A percentile compares a stretch with the other conserved stretches of the same genome.
Evolutionary conservation across 495 filamentous ascomycete species (phyloP).

Genomic region (Monascus purpureus): DNA sequence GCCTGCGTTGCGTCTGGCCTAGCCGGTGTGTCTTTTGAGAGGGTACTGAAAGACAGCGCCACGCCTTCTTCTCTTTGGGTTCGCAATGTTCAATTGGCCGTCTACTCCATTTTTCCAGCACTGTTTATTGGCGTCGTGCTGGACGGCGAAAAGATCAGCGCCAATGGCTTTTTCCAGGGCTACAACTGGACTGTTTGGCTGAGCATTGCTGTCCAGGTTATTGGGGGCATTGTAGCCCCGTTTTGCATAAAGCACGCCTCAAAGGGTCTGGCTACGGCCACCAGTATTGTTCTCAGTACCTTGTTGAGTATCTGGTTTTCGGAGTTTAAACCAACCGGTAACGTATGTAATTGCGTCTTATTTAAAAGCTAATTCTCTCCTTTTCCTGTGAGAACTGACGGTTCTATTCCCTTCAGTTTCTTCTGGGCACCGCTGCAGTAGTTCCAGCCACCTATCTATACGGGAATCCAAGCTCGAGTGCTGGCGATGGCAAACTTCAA

Average conservation of each 20-base stretch:
- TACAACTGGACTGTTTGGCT: conserved; percentile 89
- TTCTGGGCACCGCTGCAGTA: conserved; percentile 65
- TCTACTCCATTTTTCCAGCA: conserved; percentile 82
- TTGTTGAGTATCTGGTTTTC: conserved; percentile 77
- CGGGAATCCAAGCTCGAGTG: conserved; percentile 30
- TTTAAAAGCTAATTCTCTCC: background rate
- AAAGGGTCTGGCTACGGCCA: conserved; percentile 83
- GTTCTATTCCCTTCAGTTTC: conserved; percentile 42
- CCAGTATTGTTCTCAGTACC: conserved; percentile 75
- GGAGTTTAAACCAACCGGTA: conserved; percentile 53
- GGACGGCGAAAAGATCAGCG: conserved; percentile 71
- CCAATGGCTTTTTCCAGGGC: conserved; percentile 80
- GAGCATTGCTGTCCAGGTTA: conserved; percentile 65
- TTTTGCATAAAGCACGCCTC: conserved; percentile 75
- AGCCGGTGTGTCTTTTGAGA: conserved; percentile 88
- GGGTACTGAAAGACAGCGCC: conserved; percentile 73
- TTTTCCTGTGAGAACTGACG: conserved; percentile 14
- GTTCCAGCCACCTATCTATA: conserved; percentile 76
- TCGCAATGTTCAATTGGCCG: conserved; percentile 82
- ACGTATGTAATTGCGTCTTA: conserved; percentile 41
- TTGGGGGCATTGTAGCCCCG: conserved; percentile 69
- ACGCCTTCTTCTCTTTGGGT: conserved; percentile 68
- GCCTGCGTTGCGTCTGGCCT: conserved; percentile 69
- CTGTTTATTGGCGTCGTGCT: conserved; percentile 75
- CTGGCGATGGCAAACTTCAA: conserved; percentile 30